Evolutionary conservation across 202 grass and related monocot species (phyloP).

Genomic region (Dendrocalamus latiflorus): DNA sequence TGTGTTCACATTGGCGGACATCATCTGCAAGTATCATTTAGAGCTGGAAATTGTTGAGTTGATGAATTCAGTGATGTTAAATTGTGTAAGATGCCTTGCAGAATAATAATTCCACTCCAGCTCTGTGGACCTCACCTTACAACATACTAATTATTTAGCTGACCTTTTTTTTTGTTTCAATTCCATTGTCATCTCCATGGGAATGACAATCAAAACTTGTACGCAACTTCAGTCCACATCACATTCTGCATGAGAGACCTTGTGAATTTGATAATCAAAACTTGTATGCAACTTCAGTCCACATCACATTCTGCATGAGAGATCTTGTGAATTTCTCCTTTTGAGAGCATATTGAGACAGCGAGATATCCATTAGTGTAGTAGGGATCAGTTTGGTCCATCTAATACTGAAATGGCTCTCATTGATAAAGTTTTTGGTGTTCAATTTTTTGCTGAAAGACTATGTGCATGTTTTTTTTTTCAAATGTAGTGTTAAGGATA

Average conservation of each 20-base stretch:
- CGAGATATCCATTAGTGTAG: background rate
- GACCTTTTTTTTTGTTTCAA: background rate
- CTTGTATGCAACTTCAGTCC: background rate
- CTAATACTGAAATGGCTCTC: background rate
- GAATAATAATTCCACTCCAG: background rate
- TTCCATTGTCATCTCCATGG: background rate
- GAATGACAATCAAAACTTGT: too few relatives aligned
- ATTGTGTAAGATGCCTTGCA: background rate
- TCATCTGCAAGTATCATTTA: background rate
- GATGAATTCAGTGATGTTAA: background rate
- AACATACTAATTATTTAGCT: background rate
- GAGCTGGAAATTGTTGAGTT: slow-evolving; percentile 20
- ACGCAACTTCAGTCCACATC: too few relatives aligned
- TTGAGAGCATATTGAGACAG: background rate
- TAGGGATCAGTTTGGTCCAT: background rate
- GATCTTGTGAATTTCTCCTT: background rate
- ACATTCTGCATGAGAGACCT: too few relatives aligned
- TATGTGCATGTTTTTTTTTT: background rate
- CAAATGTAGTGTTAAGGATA: too few relatives aligned
- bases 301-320: background rate
- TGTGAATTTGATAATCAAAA: background rate
- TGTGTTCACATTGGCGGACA: background rate
- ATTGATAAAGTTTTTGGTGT: background rate
- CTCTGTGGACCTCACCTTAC: background rate
- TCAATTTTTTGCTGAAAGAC: background rate